phyloP scores from a whole-genome alignment of 257 asterid genomes.

The Dorcoceras hygrometricum region DNA sequence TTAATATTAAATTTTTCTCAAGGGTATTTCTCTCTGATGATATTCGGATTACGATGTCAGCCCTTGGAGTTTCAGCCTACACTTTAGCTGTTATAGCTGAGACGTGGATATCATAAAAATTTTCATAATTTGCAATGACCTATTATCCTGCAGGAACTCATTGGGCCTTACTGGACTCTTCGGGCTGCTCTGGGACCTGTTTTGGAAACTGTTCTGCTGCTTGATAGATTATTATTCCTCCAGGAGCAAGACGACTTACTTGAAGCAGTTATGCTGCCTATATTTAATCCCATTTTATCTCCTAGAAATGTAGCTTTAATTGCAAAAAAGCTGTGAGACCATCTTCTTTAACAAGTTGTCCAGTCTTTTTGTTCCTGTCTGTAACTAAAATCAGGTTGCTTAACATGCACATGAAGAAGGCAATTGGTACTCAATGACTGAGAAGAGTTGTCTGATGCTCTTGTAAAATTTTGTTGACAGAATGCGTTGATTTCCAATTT shows the following conservation, averaged over 20 bases:
- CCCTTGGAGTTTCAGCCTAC: not conserved
- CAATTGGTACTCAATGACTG: not conserved
- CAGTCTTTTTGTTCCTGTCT: not conserved
- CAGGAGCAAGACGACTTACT: constrained; percentile 59
- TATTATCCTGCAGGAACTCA: constrained; percentile 52
- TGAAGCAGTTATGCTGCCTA: constrained; percentile 51
- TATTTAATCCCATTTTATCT: constrained; percentile 78
- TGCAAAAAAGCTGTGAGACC: constrained; percentile 51
- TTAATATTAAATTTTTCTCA: no score
- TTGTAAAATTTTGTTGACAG: not conserved
- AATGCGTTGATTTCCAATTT: not conserved
- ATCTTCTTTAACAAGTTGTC: not conserved
- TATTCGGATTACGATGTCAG: no score
- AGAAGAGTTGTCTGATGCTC: not conserved
- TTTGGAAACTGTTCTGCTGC: constrained; percentile 78
- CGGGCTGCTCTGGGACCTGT: constrained; percentile 86
- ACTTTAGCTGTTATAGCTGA: not conserved
- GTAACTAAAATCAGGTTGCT: not conserved
- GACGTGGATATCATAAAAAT: not conserved
- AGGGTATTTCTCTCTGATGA: no score
- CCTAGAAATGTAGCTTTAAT: constrained; percentile 83
- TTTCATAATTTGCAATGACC: not conserved
- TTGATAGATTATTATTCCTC: constrained; percentile 79
- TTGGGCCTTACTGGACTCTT: constrained; percentile 95
- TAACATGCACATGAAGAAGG: not conserved